A percentile compares a stretch with the other conserved stretches of the same genome.
phyloP scores from a whole-genome alignment of 1,139 yeast genomes.

The Yamadazyma buinensis region DNA sequence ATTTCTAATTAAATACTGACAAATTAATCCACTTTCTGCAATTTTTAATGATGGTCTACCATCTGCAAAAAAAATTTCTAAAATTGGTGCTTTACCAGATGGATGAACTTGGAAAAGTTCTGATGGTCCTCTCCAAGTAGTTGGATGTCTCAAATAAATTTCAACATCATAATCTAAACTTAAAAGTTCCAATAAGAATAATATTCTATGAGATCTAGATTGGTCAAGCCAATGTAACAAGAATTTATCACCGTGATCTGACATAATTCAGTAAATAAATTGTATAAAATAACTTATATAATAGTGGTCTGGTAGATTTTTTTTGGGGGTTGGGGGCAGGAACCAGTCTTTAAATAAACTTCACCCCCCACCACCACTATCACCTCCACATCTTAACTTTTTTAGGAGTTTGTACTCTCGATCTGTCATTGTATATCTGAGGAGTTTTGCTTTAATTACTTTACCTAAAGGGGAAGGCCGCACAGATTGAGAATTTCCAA shows the following conservation, averaged over 20 bases:
- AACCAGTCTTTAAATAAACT: too few relatives aligned
- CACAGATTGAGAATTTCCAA: too few relatives aligned
- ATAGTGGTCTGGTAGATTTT: too few relatives aligned
- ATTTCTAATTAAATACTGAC: conserved; percentile 38
- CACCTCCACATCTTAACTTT: too few relatives aligned
- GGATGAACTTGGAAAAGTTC: conserved; percentile 53
- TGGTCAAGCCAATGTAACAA: conserved; percentile 19
- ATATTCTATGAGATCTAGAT: conserved; percentile 36
- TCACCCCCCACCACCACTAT: too few relatives aligned
- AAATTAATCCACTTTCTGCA: conserved; percentile 48
- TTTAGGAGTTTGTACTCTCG: too few relatives aligned
- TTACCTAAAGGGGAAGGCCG: neutral
- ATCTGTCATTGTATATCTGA: too few relatives aligned
- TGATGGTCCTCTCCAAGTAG: conserved; percentile 41
- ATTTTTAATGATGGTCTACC: conserved; percentile 33
- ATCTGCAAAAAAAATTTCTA: conserved; percentile 44
- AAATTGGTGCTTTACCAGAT: conserved; percentile 52
- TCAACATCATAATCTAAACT: conserved; percentile 49
- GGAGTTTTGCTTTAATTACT: too few relatives aligned
- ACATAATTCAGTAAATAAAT: too few relatives aligned
- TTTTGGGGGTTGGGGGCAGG: neutral
- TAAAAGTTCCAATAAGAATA: conserved; percentile 39
- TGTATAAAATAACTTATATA: too few relatives aligned
- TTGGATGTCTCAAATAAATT: conserved; percentile 39
- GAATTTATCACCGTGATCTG: conserved; percentile 14